Conservation (phyloP, 768 basidiomycete genomes). For the Dendrothele bispora region DNA sequence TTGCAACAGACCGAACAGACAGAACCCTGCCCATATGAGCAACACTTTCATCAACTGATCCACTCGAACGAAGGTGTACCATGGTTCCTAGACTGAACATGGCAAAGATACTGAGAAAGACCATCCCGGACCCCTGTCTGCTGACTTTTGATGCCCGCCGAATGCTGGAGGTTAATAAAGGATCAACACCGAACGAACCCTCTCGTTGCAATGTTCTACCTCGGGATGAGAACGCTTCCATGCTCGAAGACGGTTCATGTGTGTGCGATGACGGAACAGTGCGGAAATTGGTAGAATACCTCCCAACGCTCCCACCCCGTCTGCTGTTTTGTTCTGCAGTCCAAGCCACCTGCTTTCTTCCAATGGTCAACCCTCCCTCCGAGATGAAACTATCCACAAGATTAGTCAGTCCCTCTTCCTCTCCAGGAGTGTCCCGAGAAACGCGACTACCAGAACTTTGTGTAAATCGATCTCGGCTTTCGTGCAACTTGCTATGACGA, state of each 20-base stretch:
- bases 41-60: slow-evolving; percentile 24
- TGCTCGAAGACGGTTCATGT: slow-evolving; percentile 29
- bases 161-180: slow-evolving; percentile 23
- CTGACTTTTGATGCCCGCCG: slow-evolving; percentile 60
- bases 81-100: slow-evolving; percentile 76
- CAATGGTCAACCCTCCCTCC: slow-evolving; percentile 49
- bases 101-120: slow-evolving; percentile 78
- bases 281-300: slow-evolving; percentile 26
- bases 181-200: slow-evolving; percentile 21
- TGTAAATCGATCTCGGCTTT: slow-evolving; percentile 24
- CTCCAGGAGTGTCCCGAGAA: slow-evolving; percentile 29
- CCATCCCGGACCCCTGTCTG: slow-evolving; percentile 71
- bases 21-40: slow-evolving; percentile 51
- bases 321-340: slow-evolving; percentile 52
- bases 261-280: slow-evolving; percentile 34
- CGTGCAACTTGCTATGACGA: slow-evolving; percentile 28
- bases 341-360: slow-evolving; percentile 65
- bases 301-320: slow-evolving; percentile 48
- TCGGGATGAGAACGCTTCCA: slow-evolving; percentile 30
- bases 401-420: slow-evolving; percentile 52
- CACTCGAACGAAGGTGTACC: slow-evolving; percentile 25
- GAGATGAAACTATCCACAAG: slow-evolving; percentile 80
- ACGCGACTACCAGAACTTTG: slow-evolving; percentile 17
- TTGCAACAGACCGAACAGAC: slow-evolving; percentile 9
- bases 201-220: slow-evolving; percentile 48